Evolutionary conservation across 1,284 basidiomycete genomes (phyloP), one percentile per base, ranked within the genome.

Genomic region (Stereum hirsutum): DNA sequence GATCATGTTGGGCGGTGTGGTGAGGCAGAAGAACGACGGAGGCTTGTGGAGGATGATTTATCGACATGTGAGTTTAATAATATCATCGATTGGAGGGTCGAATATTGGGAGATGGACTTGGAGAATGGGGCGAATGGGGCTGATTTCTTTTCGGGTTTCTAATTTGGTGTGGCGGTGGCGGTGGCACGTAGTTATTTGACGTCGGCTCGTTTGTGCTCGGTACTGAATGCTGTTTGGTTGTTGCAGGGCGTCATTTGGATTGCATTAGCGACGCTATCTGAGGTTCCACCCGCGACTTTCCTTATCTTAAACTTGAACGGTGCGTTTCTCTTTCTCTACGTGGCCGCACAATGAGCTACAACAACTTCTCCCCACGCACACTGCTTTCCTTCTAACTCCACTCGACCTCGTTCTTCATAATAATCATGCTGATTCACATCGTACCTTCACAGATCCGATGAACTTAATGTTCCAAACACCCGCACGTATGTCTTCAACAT

Each of bases 391-490:
- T 36, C 34, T 36, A 12, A 20, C 8, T 30, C n/a, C 28, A 10
- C 8, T 30, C 10, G n/a, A 30, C n/a, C 10, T 20, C n/a, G 34
- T 19, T 4, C 6, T 31, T 12, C 11, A 20, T 6, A 11, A 11
- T 36, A 11, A 15, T 36, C 34, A 19, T 19, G 34, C 11, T 36
- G 19, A n/a, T 11, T 36, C 34, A n/a, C 34, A n/a, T 11, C n/a
- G 11, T 36, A 19, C 20, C 20, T 5, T 15, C 8, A 19, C 19
- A 15, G 14, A 12, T 5, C 14, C 34, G n/a, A n/a, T 36, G n/a
- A 36, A 36, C 34, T 19, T 20, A 19, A 36, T 36, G 34, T 36
- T 36, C 34, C 34, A 36, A 36, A 36, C 34, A n/a, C 34, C 34
- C 20, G 34, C 34, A 6, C 19, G 34, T 36, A 36, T 3, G 34